phyloP scores from a whole-genome alignment of 345 rosid genomes.

The Zanthoxylum bungeanum region DNA sequence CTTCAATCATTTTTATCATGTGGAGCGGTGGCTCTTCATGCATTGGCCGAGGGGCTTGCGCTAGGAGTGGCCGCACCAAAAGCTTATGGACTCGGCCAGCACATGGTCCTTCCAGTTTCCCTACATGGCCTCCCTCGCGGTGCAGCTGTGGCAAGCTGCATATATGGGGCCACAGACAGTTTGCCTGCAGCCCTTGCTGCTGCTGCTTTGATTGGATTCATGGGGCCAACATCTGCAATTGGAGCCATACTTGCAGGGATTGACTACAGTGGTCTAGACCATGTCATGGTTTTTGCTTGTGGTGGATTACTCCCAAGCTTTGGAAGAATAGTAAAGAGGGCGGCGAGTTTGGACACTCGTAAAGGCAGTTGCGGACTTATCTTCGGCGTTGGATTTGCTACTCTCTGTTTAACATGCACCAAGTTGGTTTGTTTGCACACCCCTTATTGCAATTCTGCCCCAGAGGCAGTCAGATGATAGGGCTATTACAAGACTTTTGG shows the following conservation, averaged over 20 bases:
- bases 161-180: slow-evolving; percentile 85
- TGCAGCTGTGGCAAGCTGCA: slow-evolving; percentile 96
- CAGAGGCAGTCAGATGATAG: slow-evolving; percentile 82
- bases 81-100: slow-evolving; percentile 90
- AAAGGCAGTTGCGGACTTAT: slow-evolving; percentile 63
- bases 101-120: slow-evolving; percentile 97
- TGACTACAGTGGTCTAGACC: slow-evolving; percentile 93
- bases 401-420: slow-evolving; percentile 77
- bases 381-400: slow-evolving; percentile 66
- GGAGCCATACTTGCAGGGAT: slow-evolving; percentile 89
- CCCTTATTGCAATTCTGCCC: slow-evolving; percentile 95
- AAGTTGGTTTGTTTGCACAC: slow-evolving; percentile 94
- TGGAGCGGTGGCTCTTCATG: slow-evolving; percentile 86
- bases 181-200: slow-evolving; percentile 90
- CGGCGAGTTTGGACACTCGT: slow-evolving; percentile 50
- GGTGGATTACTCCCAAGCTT: slow-evolving; percentile 85
- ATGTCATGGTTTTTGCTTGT: slow-evolving; percentile 86
- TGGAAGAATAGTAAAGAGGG: slow-evolving; percentile 54
- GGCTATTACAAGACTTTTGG: not conserved
- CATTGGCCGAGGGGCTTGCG: slow-evolving; percentile 96
- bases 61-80: slow-evolving; percentile 98
- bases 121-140: slow-evolving; percentile 96
- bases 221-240: slow-evolving; percentile 87
- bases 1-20: slow-evolving; percentile 88
- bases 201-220: slow-evolving; percentile 84